phyloP scores from a whole-genome alignment of 2,329 filamentous ascomycete genomes.

The Epichloe sp. region DNA sequence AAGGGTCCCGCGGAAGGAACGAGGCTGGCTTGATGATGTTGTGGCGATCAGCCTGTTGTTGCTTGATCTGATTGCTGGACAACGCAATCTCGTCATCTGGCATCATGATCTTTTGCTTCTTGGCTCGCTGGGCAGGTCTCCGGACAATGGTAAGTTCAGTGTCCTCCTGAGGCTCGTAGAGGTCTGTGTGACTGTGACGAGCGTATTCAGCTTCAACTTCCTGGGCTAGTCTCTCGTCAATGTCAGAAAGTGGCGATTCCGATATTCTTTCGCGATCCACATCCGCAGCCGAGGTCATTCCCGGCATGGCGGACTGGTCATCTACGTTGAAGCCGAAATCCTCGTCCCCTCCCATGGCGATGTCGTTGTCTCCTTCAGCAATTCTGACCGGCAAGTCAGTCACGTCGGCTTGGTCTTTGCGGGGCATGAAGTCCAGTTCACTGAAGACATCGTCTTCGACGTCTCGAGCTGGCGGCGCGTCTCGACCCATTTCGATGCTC shows the following conservation, averaged over 20 bases:
- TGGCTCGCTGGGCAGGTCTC: slow-evolving; percentile 58
- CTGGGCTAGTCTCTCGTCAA: slow-evolving; percentile 48
- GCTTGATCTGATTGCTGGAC: slow-evolving; percentile 64
- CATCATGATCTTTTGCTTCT: slow-evolving; percentile 66
- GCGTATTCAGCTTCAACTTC: slow-evolving; percentile 47
- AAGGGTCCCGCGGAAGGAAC: slow-evolving; percentile 77
- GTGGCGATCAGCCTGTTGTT: slow-evolving; percentile 73
- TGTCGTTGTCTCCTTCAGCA: slow-evolving; percentile 50
- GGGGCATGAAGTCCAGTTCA: slow-evolving; percentile 45
- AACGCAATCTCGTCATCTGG: slow-evolving; percentile 74
- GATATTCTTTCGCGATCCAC: slow-evolving; percentile 49
- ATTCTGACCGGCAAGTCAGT: slow-evolving; percentile 48
- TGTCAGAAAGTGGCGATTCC: slow-evolving; percentile 57
- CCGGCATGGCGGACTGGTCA: slow-evolving; percentile 44
- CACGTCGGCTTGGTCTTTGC: slow-evolving; percentile 40
- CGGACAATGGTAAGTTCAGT: slow-evolving; percentile 45
- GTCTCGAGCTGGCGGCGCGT: slow-evolving; percentile 56
- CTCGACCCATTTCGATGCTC: slow-evolving; percentile 82
- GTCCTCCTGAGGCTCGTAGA: slow-evolving; percentile 49
- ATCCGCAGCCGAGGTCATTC: slow-evolving; percentile 30
- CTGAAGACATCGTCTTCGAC: slow-evolving; percentile 58
- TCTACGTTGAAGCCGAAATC: slow-evolving; percentile 53
- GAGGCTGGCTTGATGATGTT: slow-evolving; percentile 73
- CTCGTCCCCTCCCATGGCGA: slow-evolving; percentile 43
- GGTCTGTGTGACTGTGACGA: slow-evolving; percentile 39